These are phyloP conservation scores for Mycena kentingensis DNA, from an alignment of 768 basidiomycete genomes.

Conservation along the genomic window DNA sequence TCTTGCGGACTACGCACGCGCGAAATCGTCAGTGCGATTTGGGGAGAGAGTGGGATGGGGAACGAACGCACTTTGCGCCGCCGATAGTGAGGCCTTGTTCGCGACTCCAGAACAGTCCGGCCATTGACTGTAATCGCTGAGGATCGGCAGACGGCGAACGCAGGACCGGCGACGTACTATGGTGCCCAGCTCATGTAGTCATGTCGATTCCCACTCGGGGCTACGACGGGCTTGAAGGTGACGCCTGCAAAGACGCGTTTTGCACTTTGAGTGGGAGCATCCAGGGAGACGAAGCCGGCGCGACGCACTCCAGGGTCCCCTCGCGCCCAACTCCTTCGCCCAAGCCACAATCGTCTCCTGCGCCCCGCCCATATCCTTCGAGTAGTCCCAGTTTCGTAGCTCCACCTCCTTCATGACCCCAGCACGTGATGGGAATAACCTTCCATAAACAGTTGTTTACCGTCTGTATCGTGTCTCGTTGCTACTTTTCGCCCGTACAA, in stretches of 20 bases:
- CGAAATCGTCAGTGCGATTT: neutral
- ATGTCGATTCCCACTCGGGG: conserved; percentile 57
- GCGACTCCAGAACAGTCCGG: conserved; percentile 59
- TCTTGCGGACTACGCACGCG: conserved; percentile 48
- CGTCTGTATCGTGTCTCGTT: no score
- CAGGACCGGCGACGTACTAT: conserved; percentile 46
- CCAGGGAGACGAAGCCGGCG: no score
- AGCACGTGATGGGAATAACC: no score
- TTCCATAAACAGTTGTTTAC: no score
- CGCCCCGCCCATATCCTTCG: no score
- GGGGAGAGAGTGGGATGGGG: neutral
- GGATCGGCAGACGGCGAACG: neutral
- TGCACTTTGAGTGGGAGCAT: neutral
- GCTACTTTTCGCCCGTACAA: no score
- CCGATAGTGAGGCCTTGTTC: conserved; percentile 57
- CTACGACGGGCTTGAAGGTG: conserved; percentile 45
- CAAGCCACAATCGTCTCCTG: conserved; percentile 48
- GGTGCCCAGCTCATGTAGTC: conserved; percentile 75
- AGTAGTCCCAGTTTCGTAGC: no score
- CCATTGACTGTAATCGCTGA: conserved; percentile 64
- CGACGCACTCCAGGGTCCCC: conserved; percentile 59
- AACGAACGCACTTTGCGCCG: conserved; percentile 46
- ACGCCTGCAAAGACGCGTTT: conserved; percentile 39
- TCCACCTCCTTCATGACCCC: no score
- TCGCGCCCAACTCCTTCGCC: conserved; percentile 44